phyloP scores from a whole-genome alignment of 805 yeast genomes.

The Ogataea henricii region DNA sequence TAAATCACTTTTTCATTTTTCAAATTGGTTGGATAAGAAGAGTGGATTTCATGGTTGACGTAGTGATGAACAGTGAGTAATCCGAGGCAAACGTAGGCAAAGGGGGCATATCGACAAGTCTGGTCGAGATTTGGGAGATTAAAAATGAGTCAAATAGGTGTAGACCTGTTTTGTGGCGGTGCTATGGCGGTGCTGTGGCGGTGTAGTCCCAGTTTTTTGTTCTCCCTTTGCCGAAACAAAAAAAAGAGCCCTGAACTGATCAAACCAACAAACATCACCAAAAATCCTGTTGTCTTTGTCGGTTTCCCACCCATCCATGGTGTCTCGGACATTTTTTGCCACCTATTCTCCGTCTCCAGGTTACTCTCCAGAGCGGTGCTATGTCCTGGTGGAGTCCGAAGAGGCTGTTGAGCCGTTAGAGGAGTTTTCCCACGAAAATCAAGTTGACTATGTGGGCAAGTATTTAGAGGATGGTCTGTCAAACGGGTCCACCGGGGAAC shows the following conservation, averaged over 20 bases:
- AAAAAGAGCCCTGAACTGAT: neutral
- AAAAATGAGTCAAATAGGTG: too few relatives aligned
- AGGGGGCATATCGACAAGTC: too few relatives aligned
- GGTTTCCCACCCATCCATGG: conserved; percentile 7
- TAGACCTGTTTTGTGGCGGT: neutral
- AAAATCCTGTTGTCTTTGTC: neutral
- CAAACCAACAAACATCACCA: neutral
- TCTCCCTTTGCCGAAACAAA: neutral
- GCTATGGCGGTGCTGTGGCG: neutral
- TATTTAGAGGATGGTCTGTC: neutral
- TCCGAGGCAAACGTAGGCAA: too few relatives aligned
- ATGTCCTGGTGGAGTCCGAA: conserved; percentile 14
- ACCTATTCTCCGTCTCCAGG: neutral
- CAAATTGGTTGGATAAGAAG: too few relatives aligned
- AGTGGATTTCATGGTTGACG: too few relatives aligned
- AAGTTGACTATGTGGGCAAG: conserved; percentile 4
- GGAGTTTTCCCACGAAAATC: conserved; percentile 4
- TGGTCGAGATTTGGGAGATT: too few relatives aligned
- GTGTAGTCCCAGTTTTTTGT: neutral
- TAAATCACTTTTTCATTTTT: too few relatives aligned
- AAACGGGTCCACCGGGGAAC: neutral
- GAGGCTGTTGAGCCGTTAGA: neutral
- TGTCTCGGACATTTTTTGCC: conserved; percentile 15
- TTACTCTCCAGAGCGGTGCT: conserved; percentile 10
- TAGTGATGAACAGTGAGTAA: too few relatives aligned